Percentiles rank a stretch among this genome's conserved stretches.
These are phyloP conservation scores for Daldinia grandis DNA, from an alignment of 495 filamentous ascomycete species.

Conservation along the genomic window DNA sequence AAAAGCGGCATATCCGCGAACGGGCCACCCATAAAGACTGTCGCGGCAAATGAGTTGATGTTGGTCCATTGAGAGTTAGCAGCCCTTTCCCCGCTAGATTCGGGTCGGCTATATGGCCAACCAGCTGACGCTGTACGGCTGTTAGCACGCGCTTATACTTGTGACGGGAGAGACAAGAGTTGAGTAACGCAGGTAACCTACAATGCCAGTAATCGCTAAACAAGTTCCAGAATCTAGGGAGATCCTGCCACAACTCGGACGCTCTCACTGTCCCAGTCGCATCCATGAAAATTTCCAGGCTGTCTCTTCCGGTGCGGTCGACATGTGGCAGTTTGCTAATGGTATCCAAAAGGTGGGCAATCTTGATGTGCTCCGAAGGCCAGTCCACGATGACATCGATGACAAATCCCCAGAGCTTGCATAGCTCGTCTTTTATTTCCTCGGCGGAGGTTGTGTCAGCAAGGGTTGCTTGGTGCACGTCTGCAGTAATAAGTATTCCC, in stretches of 20 bases:
- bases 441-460: not conserved
- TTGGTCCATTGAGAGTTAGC: not conserved
- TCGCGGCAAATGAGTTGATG: not conserved
- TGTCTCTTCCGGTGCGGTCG: not conserved
- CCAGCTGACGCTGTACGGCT: not conserved
- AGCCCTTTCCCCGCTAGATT: not conserved
- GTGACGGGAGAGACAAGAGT: not conserved
- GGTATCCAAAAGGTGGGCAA: not conserved
- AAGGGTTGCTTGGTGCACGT: not conserved
- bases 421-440: not conserved
- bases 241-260: not conserved
- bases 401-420: not conserved
- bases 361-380: not conserved
- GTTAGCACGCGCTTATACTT: not conserved
- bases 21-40: not conserved
- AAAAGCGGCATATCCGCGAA: not conserved
- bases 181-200: not conserved
- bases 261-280: not conserved
- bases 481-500: not conserved
- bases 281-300: not conserved
- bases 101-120: not conserved
- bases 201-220: slow-evolving; percentile 7
- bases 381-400: not conserved
- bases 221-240: slow-evolving; percentile 1
- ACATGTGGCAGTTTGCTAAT: not conserved